Base-by-base conservation (phyloP, 495 filamentous ascomycete genomes). In the Penicillium turbatum region DNA sequence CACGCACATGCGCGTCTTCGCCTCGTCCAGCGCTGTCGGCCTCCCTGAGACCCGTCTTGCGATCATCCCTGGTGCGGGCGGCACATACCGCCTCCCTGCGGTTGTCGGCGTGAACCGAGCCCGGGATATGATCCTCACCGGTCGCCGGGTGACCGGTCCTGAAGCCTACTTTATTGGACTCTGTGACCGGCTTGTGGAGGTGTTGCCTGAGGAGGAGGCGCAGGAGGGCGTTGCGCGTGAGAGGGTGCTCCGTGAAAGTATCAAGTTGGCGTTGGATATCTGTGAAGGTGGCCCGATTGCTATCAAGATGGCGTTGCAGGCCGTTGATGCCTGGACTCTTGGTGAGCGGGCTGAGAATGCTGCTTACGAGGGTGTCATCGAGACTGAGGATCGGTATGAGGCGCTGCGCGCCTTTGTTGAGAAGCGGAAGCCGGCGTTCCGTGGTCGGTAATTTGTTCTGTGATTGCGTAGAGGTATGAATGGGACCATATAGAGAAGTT, bases 31-130 rank as follows among this genome's bases (percentile, higher is more conserved):
- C 19, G 72, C 76, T 40, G 83, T 98, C 50, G 92, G 82, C 1
- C 80, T 98, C 2, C 93, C 93, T 2, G 93, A 98, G 62, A 97
- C 93, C 0, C 74, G 90, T 0, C 79, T 98, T 1, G 93, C 86
- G 19, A 97, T 98, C 61, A 86, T 97, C 53, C 93, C 93, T 6
- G 93, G 93, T 38, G 95, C 93, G 0, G 93, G 93, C 6, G 93
- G 93, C 15, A 96, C 91, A 0, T 91, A 88, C 65, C 84, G 93
- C 5, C 79, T 98, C 0, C 90, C 88, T 0, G 70, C 69, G 0
- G 61, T 97, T 13, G 84, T 97, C 48, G 95, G 93, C 5, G 66
- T 82, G 5, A 68, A 75, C 7, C 81, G 87, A 19, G 93, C 93
- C 6, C 74, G 90, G 39, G 90, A 97, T 62, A 67, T 97, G 41